These are phyloP conservation scores for Pinus albicaulis DNA, from an alignment of 75 land plant genomes.

Conservation along the genomic window DNA sequence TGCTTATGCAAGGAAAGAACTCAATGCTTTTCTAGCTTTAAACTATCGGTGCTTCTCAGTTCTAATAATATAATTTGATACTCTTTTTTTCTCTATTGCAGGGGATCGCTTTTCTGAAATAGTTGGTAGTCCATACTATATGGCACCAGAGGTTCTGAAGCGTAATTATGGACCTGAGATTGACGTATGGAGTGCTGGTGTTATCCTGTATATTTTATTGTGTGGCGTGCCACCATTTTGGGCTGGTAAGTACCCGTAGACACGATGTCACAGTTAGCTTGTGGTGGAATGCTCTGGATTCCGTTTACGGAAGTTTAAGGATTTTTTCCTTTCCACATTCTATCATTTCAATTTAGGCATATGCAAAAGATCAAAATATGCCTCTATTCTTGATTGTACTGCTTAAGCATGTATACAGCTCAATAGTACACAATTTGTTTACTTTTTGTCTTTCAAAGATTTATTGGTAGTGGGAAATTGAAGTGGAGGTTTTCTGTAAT, in stretches of 20 bases:
- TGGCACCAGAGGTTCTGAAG: constrained; percentile 53
- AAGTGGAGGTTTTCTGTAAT: constrained; percentile 14
- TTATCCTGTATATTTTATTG: constrained; percentile 42
- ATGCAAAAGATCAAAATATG: not conserved
- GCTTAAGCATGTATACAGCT: not conserved
- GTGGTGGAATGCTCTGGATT: not conserved
- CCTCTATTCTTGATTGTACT: not conserved
- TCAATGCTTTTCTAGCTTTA: not conserved
- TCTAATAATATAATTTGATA: not conserved
- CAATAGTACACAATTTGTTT: not conserved
- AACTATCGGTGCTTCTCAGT: not conserved
- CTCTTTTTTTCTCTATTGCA: constrained; percentile 4
- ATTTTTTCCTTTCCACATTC: not conserved
- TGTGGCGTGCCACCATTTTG: constrained; percentile 72
- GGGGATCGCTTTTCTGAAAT: constrained; percentile 48
- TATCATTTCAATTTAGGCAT: not conserved
- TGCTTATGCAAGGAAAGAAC: not conserved
- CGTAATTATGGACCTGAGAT: constrained; percentile 53
- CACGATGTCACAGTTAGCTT: not conserved
- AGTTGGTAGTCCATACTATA: constrained; percentile 54
- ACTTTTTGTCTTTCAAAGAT: not conserved
- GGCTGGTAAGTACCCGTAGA: constrained; percentile 32
- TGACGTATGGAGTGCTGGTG: constrained; percentile 60
- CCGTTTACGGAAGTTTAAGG: not conserved
- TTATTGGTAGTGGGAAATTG: not conserved